Percentiles rank a stretch among this genome's conserved stretches.
Evolutionary conservation across 805 yeast species (phyloP).

Genomic region (Nakazawaea peltata): DNA sequence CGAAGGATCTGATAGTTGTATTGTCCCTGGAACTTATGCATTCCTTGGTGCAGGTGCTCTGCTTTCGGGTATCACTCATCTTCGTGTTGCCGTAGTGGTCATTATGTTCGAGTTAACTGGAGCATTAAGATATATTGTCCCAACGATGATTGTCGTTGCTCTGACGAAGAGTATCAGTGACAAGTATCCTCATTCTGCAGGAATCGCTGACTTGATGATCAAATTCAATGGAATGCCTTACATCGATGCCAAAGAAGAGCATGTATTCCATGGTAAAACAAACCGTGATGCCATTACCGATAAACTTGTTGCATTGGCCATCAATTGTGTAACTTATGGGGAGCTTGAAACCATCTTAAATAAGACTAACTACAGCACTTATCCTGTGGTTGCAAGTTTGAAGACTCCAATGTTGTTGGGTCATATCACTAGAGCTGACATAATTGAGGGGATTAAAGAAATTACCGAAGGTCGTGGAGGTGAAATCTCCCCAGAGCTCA

Average conservation of each 20-base stretch:
- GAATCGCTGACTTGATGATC: slow-evolving; percentile 96
- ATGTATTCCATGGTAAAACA: slow-evolving; percentile 39
- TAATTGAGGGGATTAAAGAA: slow-evolving; percentile 21
- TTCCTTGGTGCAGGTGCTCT: slow-evolving; percentile 96
- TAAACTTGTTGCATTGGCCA: slow-evolving; percentile 29
- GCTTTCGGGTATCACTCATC: slow-evolving; percentile 86
- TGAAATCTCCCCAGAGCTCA: slow-evolving; percentile 11
- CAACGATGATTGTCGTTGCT: slow-evolving; percentile 94
- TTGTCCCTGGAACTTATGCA: slow-evolving; percentile 93
- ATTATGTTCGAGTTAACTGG: slow-evolving; percentile 97
- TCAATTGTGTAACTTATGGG: slow-evolving; percentile 23
- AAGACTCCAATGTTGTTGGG: slow-evolving; percentile 35
- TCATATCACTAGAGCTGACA: slow-evolving; percentile 33
- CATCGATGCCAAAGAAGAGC: slow-evolving; percentile 65
- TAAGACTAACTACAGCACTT: slow-evolving; percentile 33
- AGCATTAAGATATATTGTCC: slow-evolving; percentile 83
- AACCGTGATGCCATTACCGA: slow-evolving; percentile 55
- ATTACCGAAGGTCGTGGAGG: slow-evolving; percentile 16
- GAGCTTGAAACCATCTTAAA: slow-evolving; percentile 26
- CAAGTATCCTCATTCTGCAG: slow-evolving; percentile 74
- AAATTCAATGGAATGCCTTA: slow-evolving; percentile 81
- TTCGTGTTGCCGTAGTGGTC: slow-evolving; percentile 88
- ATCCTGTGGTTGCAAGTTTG: slow-evolving; percentile 43
- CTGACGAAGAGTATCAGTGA: slow-evolving; percentile 77
- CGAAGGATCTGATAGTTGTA: slow-evolving; percentile 37